Percentiles rank a stretch among this genome's conserved stretches.
These are phyloP conservation scores for Trichoderma gracile DNA, from an alignment of 2,329 filamentous ascomycete species.

Conservation along the genomic window DNA sequence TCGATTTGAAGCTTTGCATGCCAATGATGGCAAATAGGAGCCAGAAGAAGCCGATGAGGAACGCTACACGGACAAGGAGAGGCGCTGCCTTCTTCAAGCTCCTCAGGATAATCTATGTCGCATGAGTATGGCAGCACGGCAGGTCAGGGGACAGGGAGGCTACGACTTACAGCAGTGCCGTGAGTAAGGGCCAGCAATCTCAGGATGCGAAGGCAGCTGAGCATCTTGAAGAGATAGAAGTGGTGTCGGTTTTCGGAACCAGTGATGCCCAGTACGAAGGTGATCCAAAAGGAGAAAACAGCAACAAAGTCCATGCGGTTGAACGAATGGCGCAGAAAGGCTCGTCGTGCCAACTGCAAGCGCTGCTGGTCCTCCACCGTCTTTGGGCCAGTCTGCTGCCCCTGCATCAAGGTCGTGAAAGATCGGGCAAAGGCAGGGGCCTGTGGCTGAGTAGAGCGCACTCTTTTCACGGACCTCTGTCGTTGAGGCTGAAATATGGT, in stretches of 20 bases:
- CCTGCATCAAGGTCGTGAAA: conserved; percentile 76
- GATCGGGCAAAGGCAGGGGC: conserved; percentile 71
- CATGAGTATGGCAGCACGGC: conserved; percentile 24
- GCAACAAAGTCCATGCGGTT: conserved; percentile 94
- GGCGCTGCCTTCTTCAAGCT: conserved; percentile 96
- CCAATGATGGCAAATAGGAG: conserved; percentile 94
- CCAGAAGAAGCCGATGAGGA: conserved; percentile 97
- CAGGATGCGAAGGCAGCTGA: conserved; percentile 90
- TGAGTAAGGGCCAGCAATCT: conserved; percentile 88
- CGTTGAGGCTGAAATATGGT: conserved; percentile 80
- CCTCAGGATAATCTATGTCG: conserved; percentile 75
- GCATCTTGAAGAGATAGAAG: conserved; percentile 91
- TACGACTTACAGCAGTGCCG: conserved; percentile 74
- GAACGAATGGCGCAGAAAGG: conserved; percentile 92
- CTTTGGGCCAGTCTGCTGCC: conserved; percentile 55
- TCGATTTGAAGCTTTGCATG: conserved; percentile 92
- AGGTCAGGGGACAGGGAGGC: neutral
- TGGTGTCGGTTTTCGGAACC: conserved; percentile 69
- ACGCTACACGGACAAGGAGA: conserved; percentile 86
- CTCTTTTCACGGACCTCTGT: conserved; percentile 63
- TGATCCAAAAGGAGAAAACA: conserved; percentile 92
- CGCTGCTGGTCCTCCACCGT: conserved; percentile 78
- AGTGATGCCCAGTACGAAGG: conserved; percentile 71
- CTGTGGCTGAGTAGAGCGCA: conserved; percentile 48
- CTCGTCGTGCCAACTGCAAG: conserved; percentile 81